Evolutionary conservation across 2,329 filamentous ascomycete genomes (phyloP).

Genomic region (Trichoderma pleuroti): DNA sequence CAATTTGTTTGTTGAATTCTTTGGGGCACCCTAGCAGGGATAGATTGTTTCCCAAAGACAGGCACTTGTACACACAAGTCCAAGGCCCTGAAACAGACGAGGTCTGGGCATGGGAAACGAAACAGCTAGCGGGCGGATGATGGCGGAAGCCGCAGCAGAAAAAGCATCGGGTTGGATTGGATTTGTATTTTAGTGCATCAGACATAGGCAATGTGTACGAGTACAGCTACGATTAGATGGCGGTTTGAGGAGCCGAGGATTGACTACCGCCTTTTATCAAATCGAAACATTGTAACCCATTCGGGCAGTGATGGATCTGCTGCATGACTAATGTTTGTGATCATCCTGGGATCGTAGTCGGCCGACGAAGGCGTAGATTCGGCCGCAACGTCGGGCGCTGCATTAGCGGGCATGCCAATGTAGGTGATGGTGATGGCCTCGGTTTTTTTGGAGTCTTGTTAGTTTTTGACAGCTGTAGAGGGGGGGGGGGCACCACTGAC

Average conservation of each 20-base stretch:
- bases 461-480: not conserved
- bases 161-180: not conserved
- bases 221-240: not conserved
- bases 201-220: not conserved
- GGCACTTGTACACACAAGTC: not conserved
- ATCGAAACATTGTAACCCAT: not conserved
- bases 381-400: not conserved
- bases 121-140: conserved; percentile 5
- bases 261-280: not conserved
- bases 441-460: not conserved
- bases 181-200: conserved; percentile 1
- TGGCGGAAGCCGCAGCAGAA: conserved; percentile 4
- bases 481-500: not conserved
- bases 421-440: not conserved
- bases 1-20: not conserved
- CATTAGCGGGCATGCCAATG: not conserved
- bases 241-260: not conserved
- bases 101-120: conserved; percentile 3
- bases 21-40: conserved; percentile 9
- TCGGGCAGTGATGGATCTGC: not conserved
- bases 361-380: not conserved
- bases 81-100: conserved; percentile 14
- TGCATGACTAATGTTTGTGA: not conserved
- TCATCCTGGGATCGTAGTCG: not conserved
- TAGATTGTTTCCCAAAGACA: not conserved